Evolutionary conservation across 225 moss, liverwort and hornwort species (phyloP), one percentile per base, ranked within the genome.

Genomic region (Neckera pumila): DNA sequence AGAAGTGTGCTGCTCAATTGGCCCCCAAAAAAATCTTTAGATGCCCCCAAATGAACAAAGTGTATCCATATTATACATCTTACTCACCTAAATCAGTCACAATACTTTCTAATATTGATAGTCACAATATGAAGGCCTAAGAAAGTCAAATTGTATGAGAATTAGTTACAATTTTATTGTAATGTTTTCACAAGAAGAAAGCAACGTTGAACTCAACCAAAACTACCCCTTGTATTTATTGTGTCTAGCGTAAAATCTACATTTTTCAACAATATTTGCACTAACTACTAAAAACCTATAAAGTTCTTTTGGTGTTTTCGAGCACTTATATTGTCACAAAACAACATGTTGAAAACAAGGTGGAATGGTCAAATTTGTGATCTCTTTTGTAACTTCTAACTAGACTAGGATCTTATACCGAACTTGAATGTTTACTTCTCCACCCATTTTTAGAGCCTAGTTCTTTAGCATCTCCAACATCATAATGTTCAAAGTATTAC

Each of bases 381-480:
- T 40, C 1, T 40, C 70, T 40, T 25, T 70, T 70, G 25, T 6
- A 72, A 43, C 17, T 72, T 72, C 2, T 28, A 3, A 43, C 0
- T 0, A 0, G 6, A 17, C 2, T 40, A 42, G 1, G 5, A 43
- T 72, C 43, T 43, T 72, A 2, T 16, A 43, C 1, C 42, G 16
- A 27, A 72, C 6, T 27, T 72, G 15, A 43, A 27, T 27, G 16
- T 27, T 9, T 71, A 14, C 8, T 42, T 28, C 0, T 27, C 28
- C 6, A 28, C 2, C 7, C 3, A 38, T 25, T 43, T 26, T 10
- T 0, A 27, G 0, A 28, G 2, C 8, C 1, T 71, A 16, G 8
- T 14, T 26, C 4, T 40, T 69, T 38, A 25, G 14, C 8, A 40
- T 40, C 40, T 70, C 1, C 3, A 5, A 25, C 1, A 25, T 40